Evolutionary conservation across 1,284 basidiomycete species (phyloP).

Genomic region (Puccinia horiana): DNA sequence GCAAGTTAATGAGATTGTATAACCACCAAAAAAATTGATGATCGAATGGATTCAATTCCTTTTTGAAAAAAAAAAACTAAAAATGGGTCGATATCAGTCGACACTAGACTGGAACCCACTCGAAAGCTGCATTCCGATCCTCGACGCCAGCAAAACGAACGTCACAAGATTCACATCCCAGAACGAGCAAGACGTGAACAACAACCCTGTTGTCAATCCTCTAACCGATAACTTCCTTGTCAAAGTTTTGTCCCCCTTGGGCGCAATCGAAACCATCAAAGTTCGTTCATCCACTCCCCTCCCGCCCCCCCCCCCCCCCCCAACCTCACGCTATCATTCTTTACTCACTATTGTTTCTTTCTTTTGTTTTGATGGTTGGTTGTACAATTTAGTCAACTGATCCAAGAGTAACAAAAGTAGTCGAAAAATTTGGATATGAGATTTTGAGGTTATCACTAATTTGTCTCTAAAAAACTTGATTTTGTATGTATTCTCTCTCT

Average conservation of each 20-base stretch:
- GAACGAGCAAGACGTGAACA: no score
- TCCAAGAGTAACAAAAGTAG: not conserved
- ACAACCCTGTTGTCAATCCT: no score
- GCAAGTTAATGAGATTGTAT: not conserved
- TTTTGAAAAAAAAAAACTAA: no score
- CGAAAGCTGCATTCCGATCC: not conserved
- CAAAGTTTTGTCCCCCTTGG: not conserved
- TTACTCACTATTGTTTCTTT: not conserved
- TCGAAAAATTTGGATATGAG: not conserved
- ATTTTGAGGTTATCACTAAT: not conserved
- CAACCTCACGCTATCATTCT: not conserved
- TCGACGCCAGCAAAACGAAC: not conserved
- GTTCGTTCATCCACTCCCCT: not conserved
- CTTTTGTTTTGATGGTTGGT: conserved; percentile 5
- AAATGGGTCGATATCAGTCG: not conserved
- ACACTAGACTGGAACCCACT: conserved; percentile 5
- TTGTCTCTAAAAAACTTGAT: conserved; percentile 7
- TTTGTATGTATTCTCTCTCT: no score
- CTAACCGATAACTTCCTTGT: not conserved
- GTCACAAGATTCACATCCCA: not conserved
- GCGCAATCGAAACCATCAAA: not conserved
- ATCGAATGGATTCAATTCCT: not conserved
- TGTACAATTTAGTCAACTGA: conserved; percentile 15
- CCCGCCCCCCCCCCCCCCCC: no score
- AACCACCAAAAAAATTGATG: not conserved